These are phyloP conservation scores for Scedosporium apiospermum DNA, from an alignment of 2,329 filamentous ascomycete genomes.

Conservation along the genomic window DNA sequence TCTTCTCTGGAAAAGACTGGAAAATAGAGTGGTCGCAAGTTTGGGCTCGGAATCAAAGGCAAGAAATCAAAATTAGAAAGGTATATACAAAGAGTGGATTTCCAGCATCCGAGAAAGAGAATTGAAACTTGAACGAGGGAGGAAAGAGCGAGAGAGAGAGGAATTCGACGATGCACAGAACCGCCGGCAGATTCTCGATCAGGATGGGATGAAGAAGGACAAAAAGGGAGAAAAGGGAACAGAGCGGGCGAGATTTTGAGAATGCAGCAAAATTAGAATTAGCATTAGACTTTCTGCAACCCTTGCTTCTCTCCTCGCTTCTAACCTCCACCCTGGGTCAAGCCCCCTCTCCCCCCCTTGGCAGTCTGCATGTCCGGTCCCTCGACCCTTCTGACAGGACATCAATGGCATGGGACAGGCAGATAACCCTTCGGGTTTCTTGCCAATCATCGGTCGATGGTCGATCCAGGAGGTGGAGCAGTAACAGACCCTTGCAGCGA, in stretches of 20 bases:
- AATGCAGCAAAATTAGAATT: neutral
- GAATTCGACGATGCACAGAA: slow-evolving; percentile 1
- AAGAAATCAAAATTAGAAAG: neutral
- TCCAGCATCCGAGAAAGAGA: slow-evolving; percentile 4
- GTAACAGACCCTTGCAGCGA: neutral
- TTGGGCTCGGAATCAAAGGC: neutral
- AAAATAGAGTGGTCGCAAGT: neutral
- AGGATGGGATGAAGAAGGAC: neutral
- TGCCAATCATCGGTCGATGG: neutral
- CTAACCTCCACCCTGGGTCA: too few relatives aligned
- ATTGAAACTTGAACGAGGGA: neutral
- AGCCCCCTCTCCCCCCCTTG: too few relatives aligned
- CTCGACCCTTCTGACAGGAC: too few relatives aligned
- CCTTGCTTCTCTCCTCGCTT: too few relatives aligned
- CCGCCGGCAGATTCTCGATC: neutral
- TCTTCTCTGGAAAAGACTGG: neutral
- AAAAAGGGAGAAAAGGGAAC: neutral
- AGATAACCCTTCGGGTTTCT: neutral
- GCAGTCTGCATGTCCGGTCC: too few relatives aligned
- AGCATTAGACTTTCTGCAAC: too few relatives aligned
- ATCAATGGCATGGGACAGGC: neutral
- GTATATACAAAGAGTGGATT: slow-evolving; percentile 2
- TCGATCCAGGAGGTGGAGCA: neutral
- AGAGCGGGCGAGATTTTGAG: neutral
- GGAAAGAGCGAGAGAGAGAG: neutral